Percentiles rank a stretch among this genome's conserved stretches.
phyloP scores from a whole-genome alignment of 148 eudicot genomes.

The Persicaria tinctoria region DNA sequence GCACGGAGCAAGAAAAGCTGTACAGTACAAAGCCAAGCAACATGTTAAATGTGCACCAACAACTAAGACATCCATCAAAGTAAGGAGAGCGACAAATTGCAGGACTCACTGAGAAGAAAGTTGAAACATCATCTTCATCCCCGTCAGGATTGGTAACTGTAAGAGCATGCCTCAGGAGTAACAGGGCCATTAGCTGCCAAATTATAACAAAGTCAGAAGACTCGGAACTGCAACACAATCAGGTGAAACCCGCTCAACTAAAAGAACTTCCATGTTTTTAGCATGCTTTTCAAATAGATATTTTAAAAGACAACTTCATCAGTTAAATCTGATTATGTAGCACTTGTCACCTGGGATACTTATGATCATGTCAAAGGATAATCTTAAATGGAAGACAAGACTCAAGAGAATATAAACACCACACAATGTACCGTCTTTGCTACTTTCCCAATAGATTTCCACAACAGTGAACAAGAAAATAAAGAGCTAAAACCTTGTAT shows the following conservation, averaged over 20 bases:
- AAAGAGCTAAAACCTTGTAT: not conserved
- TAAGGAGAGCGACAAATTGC: not conserved
- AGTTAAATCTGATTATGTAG: not conserved
- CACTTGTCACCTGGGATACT: not conserved
- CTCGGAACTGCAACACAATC: slow-evolving; percentile 5
- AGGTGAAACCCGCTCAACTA: not conserved
- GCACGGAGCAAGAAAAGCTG: slow-evolving; percentile 85
- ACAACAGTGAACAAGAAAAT: not conserved
- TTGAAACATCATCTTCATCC: slow-evolving; percentile 60
- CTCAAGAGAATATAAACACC: not conserved
- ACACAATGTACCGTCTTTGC: not conserved
- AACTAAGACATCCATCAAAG: not conserved
- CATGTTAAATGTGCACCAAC: slow-evolving; percentile 6
- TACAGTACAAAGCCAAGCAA: slow-evolving; percentile 1
- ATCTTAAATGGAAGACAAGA: not conserved
- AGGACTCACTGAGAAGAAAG: slow-evolving; percentile 66
- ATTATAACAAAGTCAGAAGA: slow-evolving; percentile 1
- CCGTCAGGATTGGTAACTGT: slow-evolving; percentile 47
- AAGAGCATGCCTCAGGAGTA: slow-evolving; percentile 76
- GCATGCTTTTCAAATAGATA: not conserved
- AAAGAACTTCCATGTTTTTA: not conserved
- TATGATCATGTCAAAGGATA: not conserved
- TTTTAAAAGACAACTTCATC: not conserved
- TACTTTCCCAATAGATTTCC: not conserved
- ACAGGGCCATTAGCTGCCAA: slow-evolving; percentile 67